Percentiles rank a stretch among this genome's conserved stretches.
phyloP scores from a whole-genome alignment of 257 asterid species.

The Solanum tarijense region DNA sequence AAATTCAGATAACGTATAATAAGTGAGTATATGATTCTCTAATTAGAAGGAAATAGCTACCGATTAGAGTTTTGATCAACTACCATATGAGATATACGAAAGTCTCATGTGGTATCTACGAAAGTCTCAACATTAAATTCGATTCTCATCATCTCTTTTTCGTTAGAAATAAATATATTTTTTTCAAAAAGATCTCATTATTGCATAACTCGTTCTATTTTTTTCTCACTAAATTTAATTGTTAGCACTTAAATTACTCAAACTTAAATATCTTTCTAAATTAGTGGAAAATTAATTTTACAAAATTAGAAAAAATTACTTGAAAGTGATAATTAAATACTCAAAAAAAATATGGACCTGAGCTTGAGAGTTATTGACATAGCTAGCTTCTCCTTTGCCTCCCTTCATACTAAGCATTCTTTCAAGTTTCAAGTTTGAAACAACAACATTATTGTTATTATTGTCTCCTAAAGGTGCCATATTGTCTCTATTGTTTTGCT shows the following conservation, averaged over 20 bases:
- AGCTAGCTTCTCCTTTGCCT: slow-evolving; percentile 90
- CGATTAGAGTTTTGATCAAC: not conserved
- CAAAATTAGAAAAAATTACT: not conserved
- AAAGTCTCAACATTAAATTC: not conserved
- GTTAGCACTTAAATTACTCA: not conserved
- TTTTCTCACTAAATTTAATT: not conserved
- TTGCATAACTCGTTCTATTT: not conserved
- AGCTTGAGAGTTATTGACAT: slow-evolving; percentile 82
- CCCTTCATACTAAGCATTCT: slow-evolving; percentile 83
- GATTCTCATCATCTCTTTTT: not conserved
- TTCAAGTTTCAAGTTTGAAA: slow-evolving; percentile 63
- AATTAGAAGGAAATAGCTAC: not conserved
- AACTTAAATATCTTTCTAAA: not conserved
- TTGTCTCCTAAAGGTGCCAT: slow-evolving; percentile 51
- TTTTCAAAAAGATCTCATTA: not conserved
- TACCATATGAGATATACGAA: not conserved
- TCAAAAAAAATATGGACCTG: slow-evolving; percentile 30
- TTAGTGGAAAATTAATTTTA: not conserved
- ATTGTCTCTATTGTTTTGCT: not conserved
- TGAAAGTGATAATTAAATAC: not conserved
- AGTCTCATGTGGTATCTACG: not conserved
- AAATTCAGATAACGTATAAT: no score
- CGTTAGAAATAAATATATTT: not conserved
- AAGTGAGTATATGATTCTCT: not conserved
- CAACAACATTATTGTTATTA: slow-evolving; percentile 23